Conservation (phyloP, 2,329 filamentous ascomycete species). For the Knufia petricola region DNA sequence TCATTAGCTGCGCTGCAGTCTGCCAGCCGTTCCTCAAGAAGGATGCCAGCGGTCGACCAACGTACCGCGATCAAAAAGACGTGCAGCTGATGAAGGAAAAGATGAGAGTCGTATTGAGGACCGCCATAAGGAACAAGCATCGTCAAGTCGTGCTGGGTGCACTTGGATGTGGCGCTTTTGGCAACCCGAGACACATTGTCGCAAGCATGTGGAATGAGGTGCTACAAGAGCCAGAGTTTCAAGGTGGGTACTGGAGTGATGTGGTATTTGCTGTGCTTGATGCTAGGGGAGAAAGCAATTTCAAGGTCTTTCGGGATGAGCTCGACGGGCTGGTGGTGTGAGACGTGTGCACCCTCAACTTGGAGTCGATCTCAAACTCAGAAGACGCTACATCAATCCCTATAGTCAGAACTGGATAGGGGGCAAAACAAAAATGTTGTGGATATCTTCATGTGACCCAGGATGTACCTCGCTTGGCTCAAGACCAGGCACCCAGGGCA, state of each 20-base stretch:
- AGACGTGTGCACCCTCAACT: too few relatives aligned
- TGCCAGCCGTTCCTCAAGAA: constrained; percentile 30
- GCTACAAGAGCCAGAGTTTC: constrained; percentile 51
- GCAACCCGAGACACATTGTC: constrained; percentile 53
- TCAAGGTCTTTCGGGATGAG: constrained; percentile 12
- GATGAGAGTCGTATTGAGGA: constrained; percentile 52
- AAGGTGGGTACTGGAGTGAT: constrained; percentile 54
- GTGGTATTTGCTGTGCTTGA: constrained; percentile 55
- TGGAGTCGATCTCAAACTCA: too few relatives aligned
- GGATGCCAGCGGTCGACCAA: constrained; percentile 20
- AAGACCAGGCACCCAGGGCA: too few relatives aligned
- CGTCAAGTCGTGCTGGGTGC: constrained; percentile 56
- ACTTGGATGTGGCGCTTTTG: constrained; percentile 58
- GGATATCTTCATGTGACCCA: too few relatives aligned
- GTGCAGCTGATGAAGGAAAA: constrained; percentile 51
- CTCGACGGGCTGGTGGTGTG: constrained; percentile 4
- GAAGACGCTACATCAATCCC: too few relatives aligned
- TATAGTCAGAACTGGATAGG: too few relatives aligned
- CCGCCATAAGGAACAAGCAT: constrained; percentile 49
- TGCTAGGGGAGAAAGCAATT: constrained; percentile 24
- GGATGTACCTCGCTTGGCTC: too few relatives aligned
- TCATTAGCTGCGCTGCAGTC: constrained; percentile 52
- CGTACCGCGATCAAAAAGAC: constrained; percentile 37
- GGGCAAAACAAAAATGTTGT: too few relatives aligned
- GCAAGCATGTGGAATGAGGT: constrained; percentile 54